Percentiles rank a stretch among this genome's conserved stretches.
Evolutionary conservation across 2,329 filamentous ascomycete species (phyloP).

Genomic region (Phialophora chinensis): DNA sequence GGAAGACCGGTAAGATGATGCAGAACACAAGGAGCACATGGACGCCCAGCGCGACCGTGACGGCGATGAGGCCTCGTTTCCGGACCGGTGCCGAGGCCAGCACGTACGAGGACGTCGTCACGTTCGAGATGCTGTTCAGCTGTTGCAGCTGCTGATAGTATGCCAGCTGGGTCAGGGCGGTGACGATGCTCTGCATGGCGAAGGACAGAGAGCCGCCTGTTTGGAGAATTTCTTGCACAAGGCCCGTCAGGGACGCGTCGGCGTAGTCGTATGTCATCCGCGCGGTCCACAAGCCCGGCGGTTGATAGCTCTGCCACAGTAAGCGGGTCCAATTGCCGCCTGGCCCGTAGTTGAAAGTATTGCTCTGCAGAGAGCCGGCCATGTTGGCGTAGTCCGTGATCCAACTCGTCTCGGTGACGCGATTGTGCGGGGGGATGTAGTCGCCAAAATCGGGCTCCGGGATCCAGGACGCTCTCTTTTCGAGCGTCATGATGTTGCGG

Average conservation of each 20-base stretch:
- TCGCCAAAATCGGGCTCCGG: constrained; percentile 16
- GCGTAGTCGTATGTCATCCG: constrained; percentile 9
- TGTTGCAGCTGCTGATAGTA: constrained; percentile 18
- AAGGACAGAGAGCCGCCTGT: constrained; percentile 7
- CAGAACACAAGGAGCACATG: not conserved
- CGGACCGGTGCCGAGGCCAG: constrained; percentile 5
- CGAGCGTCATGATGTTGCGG: constrained; percentile 14
- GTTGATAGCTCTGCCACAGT: constrained; percentile 9
- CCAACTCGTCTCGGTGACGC: constrained; percentile 17
- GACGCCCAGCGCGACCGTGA: constrained; percentile 1
- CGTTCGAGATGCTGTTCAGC: constrained; percentile 6
- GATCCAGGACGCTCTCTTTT: constrained; percentile 11
- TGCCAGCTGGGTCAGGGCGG: constrained; percentile 8
- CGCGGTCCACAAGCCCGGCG: not conserved
- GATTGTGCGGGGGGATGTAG: constrained; percentile 1
- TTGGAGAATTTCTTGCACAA: constrained; percentile 17
- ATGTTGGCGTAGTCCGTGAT: constrained; percentile 19
- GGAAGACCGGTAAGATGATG: not conserved
- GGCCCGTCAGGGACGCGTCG: constrained; percentile 7
- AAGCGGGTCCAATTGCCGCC: constrained; percentile 1
- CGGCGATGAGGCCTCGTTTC: constrained; percentile 11
- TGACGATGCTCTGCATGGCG: constrained; percentile 17
- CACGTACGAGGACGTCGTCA: constrained; percentile 5
- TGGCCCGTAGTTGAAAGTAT: constrained; percentile 1
- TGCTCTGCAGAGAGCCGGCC: constrained; percentile 17